Evolutionary conservation across 2,329 filamentous ascomycete genomes (phyloP).

Genomic region (Epichloe gansuensis): DNA sequence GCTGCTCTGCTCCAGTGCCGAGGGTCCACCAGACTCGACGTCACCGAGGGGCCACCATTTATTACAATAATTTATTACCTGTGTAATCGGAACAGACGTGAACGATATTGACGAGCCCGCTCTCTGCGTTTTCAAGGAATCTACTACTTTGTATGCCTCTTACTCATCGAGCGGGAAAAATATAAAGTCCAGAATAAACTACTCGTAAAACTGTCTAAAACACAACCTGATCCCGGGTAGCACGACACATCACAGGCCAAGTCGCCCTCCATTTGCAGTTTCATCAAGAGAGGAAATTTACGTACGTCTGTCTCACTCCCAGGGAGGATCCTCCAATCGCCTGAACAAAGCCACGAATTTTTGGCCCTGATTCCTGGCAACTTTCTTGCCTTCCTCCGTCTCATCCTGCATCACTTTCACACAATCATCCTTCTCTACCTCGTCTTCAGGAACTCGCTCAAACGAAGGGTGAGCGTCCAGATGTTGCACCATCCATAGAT

Average conservation of each 20-base stretch:
- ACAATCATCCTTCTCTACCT: slow-evolving; percentile 56
- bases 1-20: too few relatives aligned
- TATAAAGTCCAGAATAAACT: too few relatives aligned
- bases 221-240: background rate
- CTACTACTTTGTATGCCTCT: background rate
- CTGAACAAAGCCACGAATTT: slow-evolving; percentile 88
- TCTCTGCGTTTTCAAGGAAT: background rate
- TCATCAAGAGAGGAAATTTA: background rate
- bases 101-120: background rate
- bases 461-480: slow-evolving; percentile 69
- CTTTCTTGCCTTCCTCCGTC: slow-evolving; percentile 97
- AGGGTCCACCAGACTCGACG: background rate
- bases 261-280: background rate
- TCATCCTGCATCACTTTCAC: slow-evolving; percentile 64
- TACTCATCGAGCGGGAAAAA: background rate
- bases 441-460: slow-evolving; percentile 56
- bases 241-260: background rate
- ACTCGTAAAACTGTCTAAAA: background rate
- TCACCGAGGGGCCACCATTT: background rate
- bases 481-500: slow-evolving; percentile 85
- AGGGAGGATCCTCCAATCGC: slow-evolving; percentile 65
- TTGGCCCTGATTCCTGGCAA: slow-evolving; percentile 73
- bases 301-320: slow-evolving; percentile 32
- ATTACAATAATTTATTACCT: too few relatives aligned
- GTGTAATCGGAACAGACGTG: background rate